Base-by-base conservation (phyloP, 108 stramenopile species). In the Seminavis robusta region DNA sequence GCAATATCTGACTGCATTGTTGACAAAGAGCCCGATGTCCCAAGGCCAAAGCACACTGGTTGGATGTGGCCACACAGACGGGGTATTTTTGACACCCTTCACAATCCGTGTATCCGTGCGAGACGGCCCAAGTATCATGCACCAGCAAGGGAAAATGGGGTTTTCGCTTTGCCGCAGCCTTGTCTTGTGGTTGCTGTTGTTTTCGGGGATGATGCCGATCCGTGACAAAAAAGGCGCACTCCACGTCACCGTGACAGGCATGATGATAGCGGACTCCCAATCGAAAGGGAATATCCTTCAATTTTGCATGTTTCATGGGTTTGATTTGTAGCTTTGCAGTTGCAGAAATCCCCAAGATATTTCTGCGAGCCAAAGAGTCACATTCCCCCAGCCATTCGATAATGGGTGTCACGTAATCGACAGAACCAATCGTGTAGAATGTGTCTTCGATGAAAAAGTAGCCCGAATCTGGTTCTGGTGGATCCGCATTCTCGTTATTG, bases 401-500 rank as follows among this genome's bases (percentile, higher is more conserved):
- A 41, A 83, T 76, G 24, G 74, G 70, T 16, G 43, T 70, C 0
- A 52, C 47, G 58, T 83, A 83, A 45, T 83, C 81, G 10, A 65
- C 61, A 19, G 62, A 41, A 27, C 87, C 91, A 42, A 50, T 54
- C 1, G 58, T 74, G 61, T 86, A 92, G 26, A 92, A 84, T 4
- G 37, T 68, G 45, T 77, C 73, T 65, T 88, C 91, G 43, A 92
- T 74, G 44, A 88, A 80, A 42, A 92, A 88, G 16, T 82, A 69
- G 10, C 89, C 89, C 16, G 70, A 66, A 47, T 13, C n/a, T n/a
- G n/a, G n/a, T n/a, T n/a, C n/a, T n/a, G n/a, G n/a, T n/a, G n/a
- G n/a, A n/a, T n/a, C n/a, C 15, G 48, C 30, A 8, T 17, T 34
- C 21, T 15, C 32, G 25, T 25, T 47, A 0, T 23, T 27, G 28